These are phyloP conservation scores for Athelia psychrophila DNA, from an alignment of 1,284 basidiomycete species.

Conservation along the genomic window DNA sequence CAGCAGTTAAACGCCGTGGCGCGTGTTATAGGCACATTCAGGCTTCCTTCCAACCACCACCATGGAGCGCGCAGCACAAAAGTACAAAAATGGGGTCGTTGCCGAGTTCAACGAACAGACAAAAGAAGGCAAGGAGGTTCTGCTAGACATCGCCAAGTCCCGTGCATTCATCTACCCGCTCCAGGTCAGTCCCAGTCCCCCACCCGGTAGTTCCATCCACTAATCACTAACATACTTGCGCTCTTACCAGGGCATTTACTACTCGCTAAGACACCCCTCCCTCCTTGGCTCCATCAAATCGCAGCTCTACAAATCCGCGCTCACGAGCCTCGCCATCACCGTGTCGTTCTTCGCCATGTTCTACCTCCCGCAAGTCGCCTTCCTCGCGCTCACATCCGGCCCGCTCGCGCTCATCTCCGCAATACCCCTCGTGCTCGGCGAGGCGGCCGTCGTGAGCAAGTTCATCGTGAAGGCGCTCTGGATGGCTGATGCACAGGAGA, in stretches of 20 bases:
- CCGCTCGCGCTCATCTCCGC: conserved; percentile 47
- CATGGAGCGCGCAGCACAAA: not conserved
- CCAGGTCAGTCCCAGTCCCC: not conserved
- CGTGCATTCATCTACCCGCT: not conserved
- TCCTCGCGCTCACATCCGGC: conserved; percentile 62
- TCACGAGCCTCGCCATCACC: conserved; percentile 41
- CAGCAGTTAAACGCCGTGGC: too few species aligned
- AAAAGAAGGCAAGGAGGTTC: not conserved
- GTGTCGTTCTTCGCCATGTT: conserved; percentile 56
- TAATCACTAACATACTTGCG: not conserved
- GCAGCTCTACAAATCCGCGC: conserved; percentile 35
- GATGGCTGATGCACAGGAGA: conserved; percentile 38
- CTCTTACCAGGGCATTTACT: conserved; percentile 26
- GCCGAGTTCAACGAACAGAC: not conserved
- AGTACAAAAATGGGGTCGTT: not conserved
- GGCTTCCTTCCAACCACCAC: too few species aligned
- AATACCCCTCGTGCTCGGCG: conserved; percentile 35
- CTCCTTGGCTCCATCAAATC: conserved; percentile 36
- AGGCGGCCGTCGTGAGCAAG: conserved; percentile 39
- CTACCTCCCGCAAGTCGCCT: conserved; percentile 66
- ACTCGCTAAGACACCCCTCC: conserved; percentile 30
- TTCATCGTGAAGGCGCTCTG: conserved; percentile 49
- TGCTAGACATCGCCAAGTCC: not conserved
- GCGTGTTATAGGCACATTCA: too few species aligned
- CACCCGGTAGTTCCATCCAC: too few species aligned